A percentile compares a stretch with the other conserved stretches of the same genome.
Evolutionary conservation across 306 rosid species (phyloP).

Genomic region (Astragalus membranaceus): DNA sequence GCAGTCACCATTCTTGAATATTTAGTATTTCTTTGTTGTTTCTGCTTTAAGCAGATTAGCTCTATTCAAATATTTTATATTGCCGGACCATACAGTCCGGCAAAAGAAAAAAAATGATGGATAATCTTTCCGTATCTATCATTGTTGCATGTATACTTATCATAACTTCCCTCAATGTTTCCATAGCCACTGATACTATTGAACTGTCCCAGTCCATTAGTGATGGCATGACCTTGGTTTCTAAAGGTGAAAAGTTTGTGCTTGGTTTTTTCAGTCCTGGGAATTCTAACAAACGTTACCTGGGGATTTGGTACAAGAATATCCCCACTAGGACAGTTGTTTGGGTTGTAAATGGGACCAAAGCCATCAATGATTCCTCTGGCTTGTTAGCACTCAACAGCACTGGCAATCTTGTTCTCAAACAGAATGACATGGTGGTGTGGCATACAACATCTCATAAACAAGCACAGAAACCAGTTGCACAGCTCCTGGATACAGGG

Average conservation of each 20-base stretch:
- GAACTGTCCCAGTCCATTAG: conserved; percentile 21
- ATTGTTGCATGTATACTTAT: background rate
- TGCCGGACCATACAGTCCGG: background rate
- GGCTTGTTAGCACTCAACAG: conserved; percentile 18
- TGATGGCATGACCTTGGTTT: conserved; percentile 37
- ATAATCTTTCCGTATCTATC: background rate
- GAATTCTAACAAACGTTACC: conserved; percentile 29
- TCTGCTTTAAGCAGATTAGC: background rate
- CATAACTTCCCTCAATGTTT: background rate
- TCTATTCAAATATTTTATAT: background rate
- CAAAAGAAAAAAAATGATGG: background rate
- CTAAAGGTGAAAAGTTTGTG: conserved; percentile 31
- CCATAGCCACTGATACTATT: conserved; percentile 30
- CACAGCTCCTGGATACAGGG: conserved; percentile 28
- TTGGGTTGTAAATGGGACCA: conserved; percentile 59
- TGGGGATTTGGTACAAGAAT: conserved; percentile 54
- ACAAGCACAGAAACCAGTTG: conserved; percentile 17
- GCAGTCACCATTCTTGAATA: too few relatives aligned
- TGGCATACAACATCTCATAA: conserved; percentile 23
- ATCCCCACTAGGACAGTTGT: conserved; percentile 28
- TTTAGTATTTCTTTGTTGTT: background rate
- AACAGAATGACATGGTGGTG: background rate
- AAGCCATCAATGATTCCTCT: conserved; percentile 26
- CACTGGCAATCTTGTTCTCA: conserved; percentile 27
- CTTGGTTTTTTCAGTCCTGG: conserved; percentile 56